Evolutionary conservation across 106 monocot genomes (phyloP).

Genomic region (Gastrodia elata): DNA sequence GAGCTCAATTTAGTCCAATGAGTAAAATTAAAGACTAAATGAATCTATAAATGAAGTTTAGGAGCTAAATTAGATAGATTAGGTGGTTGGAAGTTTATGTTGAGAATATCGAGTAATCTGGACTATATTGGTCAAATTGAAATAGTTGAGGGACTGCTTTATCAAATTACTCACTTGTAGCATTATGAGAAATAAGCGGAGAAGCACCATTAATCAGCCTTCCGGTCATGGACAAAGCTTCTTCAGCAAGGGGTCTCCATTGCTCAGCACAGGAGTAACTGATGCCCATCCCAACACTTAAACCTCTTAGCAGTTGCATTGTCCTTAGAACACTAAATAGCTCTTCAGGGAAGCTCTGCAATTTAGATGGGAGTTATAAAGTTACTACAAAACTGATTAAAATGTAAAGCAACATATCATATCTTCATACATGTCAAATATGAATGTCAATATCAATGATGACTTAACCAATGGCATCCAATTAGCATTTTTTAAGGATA

Average conservation of each 20-base stretch:
- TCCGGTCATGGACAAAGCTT: slow-evolving; percentile 59
- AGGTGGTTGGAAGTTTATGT: not conserved
- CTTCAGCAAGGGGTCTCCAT: slow-evolving; percentile 93
- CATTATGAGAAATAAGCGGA: not conserved
- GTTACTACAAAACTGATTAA: slow-evolving; percentile 3
- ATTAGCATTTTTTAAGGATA: no score
- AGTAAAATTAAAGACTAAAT: not conserved
- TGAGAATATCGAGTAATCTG: not conserved
- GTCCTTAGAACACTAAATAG: slow-evolving; percentile 83
- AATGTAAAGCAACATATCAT: not conserved
- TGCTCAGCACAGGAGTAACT: slow-evolving; percentile 76
- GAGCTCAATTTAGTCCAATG: no score
- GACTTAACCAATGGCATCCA: no score
- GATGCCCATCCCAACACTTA: slow-evolving; percentile 86
- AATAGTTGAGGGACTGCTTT: not conserved
- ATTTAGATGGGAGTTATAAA: not conserved
- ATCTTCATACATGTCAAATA: no score
- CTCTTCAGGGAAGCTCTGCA: slow-evolving; percentile 90
- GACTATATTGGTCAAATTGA: not conserved
- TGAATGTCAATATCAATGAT: no score
- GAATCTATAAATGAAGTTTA: not conserved
- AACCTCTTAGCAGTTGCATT: slow-evolving; percentile 79
- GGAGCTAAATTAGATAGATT: not conserved
- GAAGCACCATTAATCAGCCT: slow-evolving; percentile 39
- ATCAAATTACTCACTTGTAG: not conserved